Conservation (phyloP, 2,329 filamentous ascomycete species). For the Septoria petroselini region DNA sequence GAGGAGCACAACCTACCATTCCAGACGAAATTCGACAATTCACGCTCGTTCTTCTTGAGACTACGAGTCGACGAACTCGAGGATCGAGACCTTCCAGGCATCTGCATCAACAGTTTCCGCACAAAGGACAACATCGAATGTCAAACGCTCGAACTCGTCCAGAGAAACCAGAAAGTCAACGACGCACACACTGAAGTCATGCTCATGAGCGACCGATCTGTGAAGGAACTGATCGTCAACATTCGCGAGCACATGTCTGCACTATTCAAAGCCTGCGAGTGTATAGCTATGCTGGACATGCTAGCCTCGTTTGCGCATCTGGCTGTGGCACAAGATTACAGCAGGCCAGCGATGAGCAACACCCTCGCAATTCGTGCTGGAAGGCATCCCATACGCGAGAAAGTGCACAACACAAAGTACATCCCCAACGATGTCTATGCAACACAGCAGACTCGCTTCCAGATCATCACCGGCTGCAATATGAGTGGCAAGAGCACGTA, state of each 20-base stretch:
- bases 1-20: slow-evolving; percentile 57
- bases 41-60: slow-evolving; percentile 75
- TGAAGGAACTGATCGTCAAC: slow-evolving; percentile 68
- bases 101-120: slow-evolving; percentile 73
- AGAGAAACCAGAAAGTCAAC: slow-evolving; percentile 69
- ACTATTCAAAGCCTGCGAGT: slow-evolving; percentile 82
- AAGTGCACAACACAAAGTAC: slow-evolving; percentile 64
- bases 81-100: slow-evolving; percentile 56
- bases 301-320: slow-evolving; percentile 68
- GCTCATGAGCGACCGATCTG: slow-evolving; percentile 70
- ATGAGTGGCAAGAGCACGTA: slow-evolving; percentile 99
- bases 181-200: slow-evolving; percentile 83
- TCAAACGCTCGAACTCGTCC: slow-evolving; percentile 79
- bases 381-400: slow-evolving; percentile 76
- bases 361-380: slow-evolving; percentile 70
- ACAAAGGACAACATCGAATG: slow-evolving; percentile 80
- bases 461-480: slow-evolving; percentile 93
- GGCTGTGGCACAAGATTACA: slow-evolving; percentile 64
- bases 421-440: slow-evolving; percentile 90
- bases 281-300: slow-evolving; percentile 75
- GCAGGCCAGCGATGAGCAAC: slow-evolving; percentile 65
- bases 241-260: slow-evolving; percentile 68
- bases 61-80: slow-evolving; percentile 63
- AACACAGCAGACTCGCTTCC: slow-evolving; percentile 74
- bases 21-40: slow-evolving; percentile 71